Conservation (phyloP, 2,329 filamentous ascomycete species). For the Ceratocystis destructans region DNA sequence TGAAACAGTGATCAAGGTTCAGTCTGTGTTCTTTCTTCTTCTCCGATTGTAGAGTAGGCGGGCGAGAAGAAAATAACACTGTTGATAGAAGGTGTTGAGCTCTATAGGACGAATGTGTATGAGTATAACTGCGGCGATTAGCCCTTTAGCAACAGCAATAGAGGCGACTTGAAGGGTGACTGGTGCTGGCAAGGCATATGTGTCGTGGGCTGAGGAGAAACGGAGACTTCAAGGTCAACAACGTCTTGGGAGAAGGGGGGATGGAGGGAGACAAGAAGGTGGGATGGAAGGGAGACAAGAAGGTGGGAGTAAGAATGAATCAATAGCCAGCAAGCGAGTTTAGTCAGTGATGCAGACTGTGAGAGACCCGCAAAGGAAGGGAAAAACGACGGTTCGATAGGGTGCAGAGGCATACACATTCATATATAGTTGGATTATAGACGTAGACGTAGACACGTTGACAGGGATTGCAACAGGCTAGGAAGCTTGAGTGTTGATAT, state of each 20-base stretch:
- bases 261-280: not conserved
- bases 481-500: not conserved
- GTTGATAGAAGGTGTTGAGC: not conserved
- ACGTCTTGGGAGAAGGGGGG: not conserved
- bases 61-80: not conserved
- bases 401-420: not conserved
- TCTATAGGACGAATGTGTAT: no score
- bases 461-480: not conserved
- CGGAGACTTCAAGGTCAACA: not conserved
- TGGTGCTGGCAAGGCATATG: not conserved
- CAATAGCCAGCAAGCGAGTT: not conserved
- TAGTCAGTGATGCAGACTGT: not conserved
- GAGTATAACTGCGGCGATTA: not conserved
- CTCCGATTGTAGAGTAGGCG: not conserved
- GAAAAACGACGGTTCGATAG: not conserved
- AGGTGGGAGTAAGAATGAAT: not conserved
- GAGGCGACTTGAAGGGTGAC: not conserved
- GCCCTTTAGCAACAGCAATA: not conserved
- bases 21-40: not conserved
- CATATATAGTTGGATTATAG: not conserved
- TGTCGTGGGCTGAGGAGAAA: not conserved
- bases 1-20: not conserved
- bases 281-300: not conserved
- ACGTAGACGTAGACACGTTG: not conserved
- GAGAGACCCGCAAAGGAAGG: conserved; percentile 8